phyloP scores from a whole-genome alignment of 176 grass and related monocot species.

The Echinochloa phyllopogon region DNA sequence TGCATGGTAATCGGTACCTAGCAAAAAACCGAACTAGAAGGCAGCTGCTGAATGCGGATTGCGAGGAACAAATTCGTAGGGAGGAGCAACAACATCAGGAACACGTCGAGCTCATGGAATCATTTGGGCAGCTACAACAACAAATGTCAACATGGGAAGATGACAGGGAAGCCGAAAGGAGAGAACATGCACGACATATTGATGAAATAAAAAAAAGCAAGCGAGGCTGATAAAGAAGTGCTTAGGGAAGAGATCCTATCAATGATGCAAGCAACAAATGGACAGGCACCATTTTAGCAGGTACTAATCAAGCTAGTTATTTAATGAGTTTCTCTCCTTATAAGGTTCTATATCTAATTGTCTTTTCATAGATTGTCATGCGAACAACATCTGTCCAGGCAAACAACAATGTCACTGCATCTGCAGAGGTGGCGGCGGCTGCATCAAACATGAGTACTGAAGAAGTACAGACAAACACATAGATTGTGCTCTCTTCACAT shows the following conservation, averaged over 20 bases:
- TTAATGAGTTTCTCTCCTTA: neutral
- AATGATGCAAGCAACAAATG: slow-evolving; percentile 1
- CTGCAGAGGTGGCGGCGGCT: neutral
- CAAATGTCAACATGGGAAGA: neutral
- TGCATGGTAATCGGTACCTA: slow-evolving; percentile 13
- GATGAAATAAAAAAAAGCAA: too few relatives aligned
- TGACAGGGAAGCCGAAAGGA: neutral
- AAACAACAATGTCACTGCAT: neutral
- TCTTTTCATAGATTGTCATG: neutral
- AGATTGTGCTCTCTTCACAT: too few relatives aligned
- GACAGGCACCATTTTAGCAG: neutral
- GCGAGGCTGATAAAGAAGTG: neutral
- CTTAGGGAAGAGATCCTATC: neutral
- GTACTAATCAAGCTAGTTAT: neutral
- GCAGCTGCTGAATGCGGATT: neutral
- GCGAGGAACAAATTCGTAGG: neutral
- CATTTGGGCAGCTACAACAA: neutral
- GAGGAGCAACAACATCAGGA: slow-evolving; percentile 10
- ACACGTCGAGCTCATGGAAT: neutral
- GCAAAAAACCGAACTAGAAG: too few relatives aligned
- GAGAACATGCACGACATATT: too few relatives aligned
- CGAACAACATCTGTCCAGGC: neutral
- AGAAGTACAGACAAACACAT: too few relatives aligned
- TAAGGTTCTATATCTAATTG: slow-evolving; percentile 6
- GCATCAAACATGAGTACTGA: neutral